Conservation (phyloP, 257 asterid species). For the Coffea eugenioides region DNA sequence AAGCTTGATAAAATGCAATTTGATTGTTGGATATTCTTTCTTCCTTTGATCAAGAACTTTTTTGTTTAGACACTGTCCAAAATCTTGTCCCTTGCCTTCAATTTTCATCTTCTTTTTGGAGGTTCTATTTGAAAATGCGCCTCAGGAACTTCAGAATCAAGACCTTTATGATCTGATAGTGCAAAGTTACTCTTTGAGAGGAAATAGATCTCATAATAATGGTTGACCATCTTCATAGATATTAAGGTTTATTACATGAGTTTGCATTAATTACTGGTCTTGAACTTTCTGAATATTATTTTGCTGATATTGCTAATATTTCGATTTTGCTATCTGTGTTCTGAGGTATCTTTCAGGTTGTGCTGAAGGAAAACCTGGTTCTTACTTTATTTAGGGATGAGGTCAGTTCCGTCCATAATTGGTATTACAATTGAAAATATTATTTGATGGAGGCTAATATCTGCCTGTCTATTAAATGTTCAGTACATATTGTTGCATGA, state of each 20-base stretch:
- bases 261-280: not conserved
- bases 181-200: not conserved
- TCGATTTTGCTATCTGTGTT: conserved; percentile 22
- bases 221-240: not conserved
- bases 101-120: not conserved
- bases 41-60: not conserved
- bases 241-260: not conserved
- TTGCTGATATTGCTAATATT: conserved; percentile 19
- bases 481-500: conserved; percentile 91
- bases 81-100: not conserved
- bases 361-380: conserved; percentile 91
- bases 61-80: not conserved
- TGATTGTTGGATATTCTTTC: not conserved
- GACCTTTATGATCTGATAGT: not conserved
- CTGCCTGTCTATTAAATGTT: conserved; percentile 20
- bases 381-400: conserved; percentile 89
- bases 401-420: conserved; percentile 51
- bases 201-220: not conserved
- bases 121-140: not conserved
- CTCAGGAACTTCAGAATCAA: not conserved
- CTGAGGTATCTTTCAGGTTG: conserved; percentile 58
- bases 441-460: conserved; percentile 9
- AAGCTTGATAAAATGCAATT: not conserved
- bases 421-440: not conserved
- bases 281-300: not conserved